Conservation (phyloP, 169 alveolate species). For the Cryptosporidium viatorum region DNA sequence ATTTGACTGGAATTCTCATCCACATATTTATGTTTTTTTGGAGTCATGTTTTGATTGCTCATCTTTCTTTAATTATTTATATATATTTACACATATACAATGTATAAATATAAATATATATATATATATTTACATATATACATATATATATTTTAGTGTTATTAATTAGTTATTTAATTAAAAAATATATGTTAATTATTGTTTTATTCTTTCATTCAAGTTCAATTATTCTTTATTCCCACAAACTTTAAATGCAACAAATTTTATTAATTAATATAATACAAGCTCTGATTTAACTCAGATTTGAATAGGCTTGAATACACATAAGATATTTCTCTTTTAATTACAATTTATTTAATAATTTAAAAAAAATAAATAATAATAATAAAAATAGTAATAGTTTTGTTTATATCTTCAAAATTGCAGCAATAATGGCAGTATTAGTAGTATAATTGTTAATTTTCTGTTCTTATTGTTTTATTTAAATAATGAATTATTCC, state of each 20-base stretch:
- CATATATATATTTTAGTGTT: neutral
- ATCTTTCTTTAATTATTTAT: neutral
- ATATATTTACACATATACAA: neutral
- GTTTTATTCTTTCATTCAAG: neutral
- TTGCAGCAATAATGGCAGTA: too few species aligned
- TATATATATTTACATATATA: neutral
- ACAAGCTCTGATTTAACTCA: neutral
- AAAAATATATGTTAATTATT: neutral
- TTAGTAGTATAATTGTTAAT: too few species aligned
- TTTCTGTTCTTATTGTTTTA: too few species aligned
- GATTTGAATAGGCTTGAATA: neutral
- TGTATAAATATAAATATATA: neutral
- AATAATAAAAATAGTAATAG: too few species aligned
- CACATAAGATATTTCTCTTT: neutral
- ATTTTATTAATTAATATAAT: neutral
- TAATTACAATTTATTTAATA: too few species aligned
- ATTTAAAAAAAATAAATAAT: too few species aligned
- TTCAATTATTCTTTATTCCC: neutral
- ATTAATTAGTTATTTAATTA: neutral
- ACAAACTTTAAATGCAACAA: neutral
- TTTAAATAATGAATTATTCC: neutral
- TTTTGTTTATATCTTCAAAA: neutral
- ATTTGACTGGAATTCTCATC: neutral
- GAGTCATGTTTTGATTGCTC: neutral
- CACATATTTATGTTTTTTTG: slow-evolving; percentile 2